Base-by-base conservation (phyloP, 345 rosid genomes). In the Arabis alpina region DNA sequence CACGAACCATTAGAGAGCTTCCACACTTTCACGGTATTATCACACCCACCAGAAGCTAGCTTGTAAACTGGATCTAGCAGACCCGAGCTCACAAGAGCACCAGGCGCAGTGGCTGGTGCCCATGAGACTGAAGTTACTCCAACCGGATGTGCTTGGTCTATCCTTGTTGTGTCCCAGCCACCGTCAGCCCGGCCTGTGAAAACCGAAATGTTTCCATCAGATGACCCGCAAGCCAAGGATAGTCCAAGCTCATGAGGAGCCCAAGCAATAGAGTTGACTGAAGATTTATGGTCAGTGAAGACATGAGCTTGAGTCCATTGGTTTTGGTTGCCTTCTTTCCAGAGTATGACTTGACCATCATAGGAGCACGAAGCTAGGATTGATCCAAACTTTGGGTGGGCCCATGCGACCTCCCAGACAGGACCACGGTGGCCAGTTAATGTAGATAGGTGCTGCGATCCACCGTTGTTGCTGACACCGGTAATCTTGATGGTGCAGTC, bases 231-330 rank as follows among this genome's bases (percentile, higher is more conserved):
- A 28, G 91, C 91, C 80, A 86, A 76, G 67, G 80, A 76, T 51
- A 86, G 82, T 41, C 91, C 91, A 6, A 86, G 72, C 8, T 86
- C 91, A 44, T 82, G 82, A 61, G 91, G 91, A 37, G 91, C 87
- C 88, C 91, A 86, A 7, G 82, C 88, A 25, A 84, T 82, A 62
- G 91, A 86, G 78, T 82, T 86, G 75, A 86, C 91, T 1, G 91
- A 86, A 59, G 87, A 65, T 71, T 79, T 84, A 62, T 86, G 88
- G 39, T 84, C 91, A 10, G 79, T 81, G 75, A 84, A 86, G 43
- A 84, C 85, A 58, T 82, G 82, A 67, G 83, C 88, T 67, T 82
- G 88, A 5, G 83, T 55, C 88, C 91, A 86, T 43, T 82, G 83
- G 62, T 86, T 84, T 54, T 72, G 88, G 76, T 84, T 82, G 28